These are phyloP conservation scores for Sicyos baderoa DNA, from an alignment of 306 rosid genomes.

Conservation along the genomic window DNA sequence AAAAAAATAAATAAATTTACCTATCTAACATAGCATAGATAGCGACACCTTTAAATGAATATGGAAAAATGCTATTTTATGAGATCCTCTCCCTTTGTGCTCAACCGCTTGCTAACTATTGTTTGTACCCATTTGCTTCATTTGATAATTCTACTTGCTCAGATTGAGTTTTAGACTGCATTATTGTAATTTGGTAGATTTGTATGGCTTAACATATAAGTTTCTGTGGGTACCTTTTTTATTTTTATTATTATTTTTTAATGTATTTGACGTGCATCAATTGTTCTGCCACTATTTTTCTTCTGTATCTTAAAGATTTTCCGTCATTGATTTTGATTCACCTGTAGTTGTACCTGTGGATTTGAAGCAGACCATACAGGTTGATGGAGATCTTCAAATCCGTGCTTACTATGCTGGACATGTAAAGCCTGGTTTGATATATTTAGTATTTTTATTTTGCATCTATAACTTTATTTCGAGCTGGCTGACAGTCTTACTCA, in stretches of 20 bases:
- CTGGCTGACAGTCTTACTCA: background rate
- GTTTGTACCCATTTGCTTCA: background rate
- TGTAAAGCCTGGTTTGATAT: constrained; percentile 40
- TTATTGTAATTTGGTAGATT: constrained; percentile 4
- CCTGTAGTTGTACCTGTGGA: constrained; percentile 69
- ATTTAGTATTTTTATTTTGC: constrained; percentile 2
- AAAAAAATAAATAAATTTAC: too few relatives aligned
- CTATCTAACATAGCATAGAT: background rate
- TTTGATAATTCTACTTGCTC: constrained; percentile 13
- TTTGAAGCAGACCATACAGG: constrained; percentile 75
- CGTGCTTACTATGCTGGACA: constrained; percentile 98
- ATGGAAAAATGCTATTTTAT: background rate
- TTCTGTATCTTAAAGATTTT: constrained; percentile 10
- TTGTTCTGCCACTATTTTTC: background rate
- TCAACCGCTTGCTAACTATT: background rate
- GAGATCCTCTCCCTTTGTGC: constrained; percentile 1
- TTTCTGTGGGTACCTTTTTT: background rate
- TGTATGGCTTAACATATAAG: background rate
- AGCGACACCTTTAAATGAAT: too few relatives aligned
- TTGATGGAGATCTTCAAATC: constrained; percentile 76
- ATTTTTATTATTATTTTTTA: too few relatives aligned
- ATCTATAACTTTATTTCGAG: constrained; percentile 1
- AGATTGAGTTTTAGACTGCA: background rate
- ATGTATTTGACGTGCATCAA: background rate
- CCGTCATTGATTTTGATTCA: constrained; percentile 20